Evolutionary conservation across 805 yeast species (phyloP), one percentile per base, ranked within the genome.

Genomic region (Candida suzukii): DNA sequence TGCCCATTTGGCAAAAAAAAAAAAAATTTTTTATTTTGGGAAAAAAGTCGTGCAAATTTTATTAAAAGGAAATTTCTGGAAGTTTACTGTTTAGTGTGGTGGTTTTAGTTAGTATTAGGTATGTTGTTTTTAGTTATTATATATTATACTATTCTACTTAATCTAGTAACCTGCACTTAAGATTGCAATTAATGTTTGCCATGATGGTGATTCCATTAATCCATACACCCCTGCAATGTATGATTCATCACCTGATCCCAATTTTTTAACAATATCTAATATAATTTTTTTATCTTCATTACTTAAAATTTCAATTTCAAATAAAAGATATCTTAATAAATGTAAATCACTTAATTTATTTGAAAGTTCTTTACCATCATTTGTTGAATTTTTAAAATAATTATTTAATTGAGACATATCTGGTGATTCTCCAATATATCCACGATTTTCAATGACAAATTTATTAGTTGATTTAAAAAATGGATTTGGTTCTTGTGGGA

Each of bases 391-490:
- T n/a, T 36, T 27, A 32, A 88, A 63, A 41, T 76, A 78, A 13
- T 58, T 64, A 43, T 70, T 71, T 35, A 87, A 61, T 38, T 73
- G 74, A 6, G 58, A 52, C 47, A 83, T 68, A 46, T 83, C 86
- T 54, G 87, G 95, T 2, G 80, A 67, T 18, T 76, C 78, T 2
- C 96, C 95, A 53, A 85, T 58, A 35, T 78, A 79, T 41, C 75
- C 84, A 41, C 98, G 69, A 56, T 90, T 83, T 50, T 86, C 95
- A 58, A 90, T 76, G 2, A 93, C 80, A 65, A 87, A 90, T 4
- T 63, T 58, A 27, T 55, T 57, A 16, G 56, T 50, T 0, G 70
- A 53, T 9, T 59, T 59, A 60, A 85, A 83, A 45, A 66, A 48
- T 2, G 86, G 80, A 4, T 48, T 55, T 17, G 47, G 71, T 0